phyloP scores from a whole-genome alignment of 805 yeast species.

The Starmerella bombicola region DNA sequence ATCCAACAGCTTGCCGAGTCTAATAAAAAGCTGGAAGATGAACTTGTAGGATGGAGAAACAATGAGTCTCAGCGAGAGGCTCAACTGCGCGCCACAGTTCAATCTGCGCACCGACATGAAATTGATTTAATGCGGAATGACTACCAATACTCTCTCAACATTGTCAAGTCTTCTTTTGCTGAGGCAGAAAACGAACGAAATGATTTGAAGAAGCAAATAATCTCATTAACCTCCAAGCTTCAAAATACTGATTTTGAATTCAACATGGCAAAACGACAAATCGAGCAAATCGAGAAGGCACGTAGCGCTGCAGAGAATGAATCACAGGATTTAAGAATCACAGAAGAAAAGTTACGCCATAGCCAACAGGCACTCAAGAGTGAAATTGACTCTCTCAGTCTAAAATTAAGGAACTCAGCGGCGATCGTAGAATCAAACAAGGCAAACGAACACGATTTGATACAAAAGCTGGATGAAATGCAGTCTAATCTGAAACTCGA shows the following conservation, averaged over 20 bases:
- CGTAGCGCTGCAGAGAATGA: background rate
- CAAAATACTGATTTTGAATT: background rate
- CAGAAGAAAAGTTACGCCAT: background rate
- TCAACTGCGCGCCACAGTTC: background rate
- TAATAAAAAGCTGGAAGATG: background rate
- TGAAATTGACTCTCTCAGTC: background rate
- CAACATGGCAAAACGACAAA: background rate
- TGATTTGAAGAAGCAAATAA: background rate
- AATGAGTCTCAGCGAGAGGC: conserved; percentile 1
- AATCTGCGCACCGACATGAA: background rate
- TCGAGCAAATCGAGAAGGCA: background rate
- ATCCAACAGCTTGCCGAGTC: background rate
- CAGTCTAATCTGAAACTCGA: background rate
- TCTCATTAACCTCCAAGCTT: background rate
- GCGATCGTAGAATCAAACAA: background rate
- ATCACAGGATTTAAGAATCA: background rate
- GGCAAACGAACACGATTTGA: background rate
- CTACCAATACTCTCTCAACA: background rate
- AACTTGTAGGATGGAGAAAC: background rate
- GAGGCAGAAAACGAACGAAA: background rate
- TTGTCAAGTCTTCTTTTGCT: background rate
- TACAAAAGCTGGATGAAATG: background rate
- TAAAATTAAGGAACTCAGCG: background rate
- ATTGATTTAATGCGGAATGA: background rate
- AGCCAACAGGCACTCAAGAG: background rate